These are phyloP conservation scores for Parafenestella ontariensis DNA, from an alignment of 2,329 filamentous ascomycete genomes.

Conservation along the genomic window DNA sequence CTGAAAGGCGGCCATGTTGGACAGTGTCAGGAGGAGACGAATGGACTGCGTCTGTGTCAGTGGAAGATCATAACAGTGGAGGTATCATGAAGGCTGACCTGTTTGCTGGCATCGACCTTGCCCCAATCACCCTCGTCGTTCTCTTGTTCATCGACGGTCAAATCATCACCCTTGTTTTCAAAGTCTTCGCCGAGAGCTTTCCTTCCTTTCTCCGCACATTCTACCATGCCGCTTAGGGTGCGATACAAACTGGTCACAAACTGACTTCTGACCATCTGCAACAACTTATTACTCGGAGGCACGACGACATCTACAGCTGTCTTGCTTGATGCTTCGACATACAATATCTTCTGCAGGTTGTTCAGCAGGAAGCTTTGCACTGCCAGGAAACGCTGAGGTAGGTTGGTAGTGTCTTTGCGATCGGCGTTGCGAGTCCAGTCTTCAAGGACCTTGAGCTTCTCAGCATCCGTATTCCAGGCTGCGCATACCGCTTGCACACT, in stretches of 20 bases:
- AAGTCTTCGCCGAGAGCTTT: conserved; percentile 66
- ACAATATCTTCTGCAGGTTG: conserved; percentile 94
- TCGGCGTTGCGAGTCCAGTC: conserved; percentile 90
- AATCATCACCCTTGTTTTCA: conserved; percentile 60
- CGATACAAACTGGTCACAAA: conserved; percentile 96
- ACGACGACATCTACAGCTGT: conserved; percentile 81
- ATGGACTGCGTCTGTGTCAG: conserved; percentile 68
- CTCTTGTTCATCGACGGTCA: conserved; percentile 47
- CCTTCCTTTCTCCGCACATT: conserved; percentile 83
- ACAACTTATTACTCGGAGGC: conserved; percentile 82
- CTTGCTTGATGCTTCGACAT: conserved; percentile 84
- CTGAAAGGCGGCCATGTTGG: conserved; percentile 86
- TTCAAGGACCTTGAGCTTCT: conserved; percentile 90
- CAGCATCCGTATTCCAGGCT: conserved; percentile 91
- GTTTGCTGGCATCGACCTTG: conserved; percentile 45
- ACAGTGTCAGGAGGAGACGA: conserved; percentile 91
- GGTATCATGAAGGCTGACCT: conserved; percentile 28
- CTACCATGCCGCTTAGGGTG: conserved; percentile 92
- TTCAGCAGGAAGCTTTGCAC: conserved; percentile 83
- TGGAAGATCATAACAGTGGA: neutral
- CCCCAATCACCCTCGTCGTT: conserved; percentile 36
- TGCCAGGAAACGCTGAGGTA: conserved; percentile 84
- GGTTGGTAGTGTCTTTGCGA: conserved; percentile 83
- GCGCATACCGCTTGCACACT: conserved; percentile 85
- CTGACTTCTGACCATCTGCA: conserved; percentile 89